Evolutionary conservation across 139 green algal genomes (phyloP).

Genomic region (Chlorella sp.): DNA sequence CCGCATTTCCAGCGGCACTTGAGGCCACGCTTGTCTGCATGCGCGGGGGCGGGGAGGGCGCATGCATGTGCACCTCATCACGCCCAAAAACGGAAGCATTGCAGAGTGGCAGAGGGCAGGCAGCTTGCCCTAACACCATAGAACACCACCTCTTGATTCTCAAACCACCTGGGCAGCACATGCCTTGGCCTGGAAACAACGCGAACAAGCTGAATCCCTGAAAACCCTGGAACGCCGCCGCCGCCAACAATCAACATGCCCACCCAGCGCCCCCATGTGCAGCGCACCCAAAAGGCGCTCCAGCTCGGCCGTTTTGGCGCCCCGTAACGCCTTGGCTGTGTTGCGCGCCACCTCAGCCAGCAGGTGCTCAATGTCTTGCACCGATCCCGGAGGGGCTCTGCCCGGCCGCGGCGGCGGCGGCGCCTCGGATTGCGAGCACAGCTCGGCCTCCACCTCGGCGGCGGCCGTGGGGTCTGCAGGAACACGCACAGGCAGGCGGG

Average conservation of each 20-base stretch:
- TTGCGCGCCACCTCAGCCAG: conserved; percentile 8
- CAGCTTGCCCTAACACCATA: too few species aligned
- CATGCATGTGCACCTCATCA: background rate
- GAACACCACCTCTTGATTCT: background rate
- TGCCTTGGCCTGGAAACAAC: too few species aligned
- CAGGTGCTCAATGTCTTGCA: background rate
- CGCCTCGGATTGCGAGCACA: background rate
- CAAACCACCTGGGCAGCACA: too few species aligned
- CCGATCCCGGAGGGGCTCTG: too few species aligned
- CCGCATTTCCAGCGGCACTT: conserved; percentile 21
- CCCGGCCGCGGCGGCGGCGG: background rate
- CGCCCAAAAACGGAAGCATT: too few species aligned
- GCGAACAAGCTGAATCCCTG: too few species aligned
- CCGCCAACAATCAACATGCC: background rate
- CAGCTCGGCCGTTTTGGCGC: background rate
- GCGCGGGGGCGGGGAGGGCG: background rate
- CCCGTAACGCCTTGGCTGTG: background rate
- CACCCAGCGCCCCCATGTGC: background rate
- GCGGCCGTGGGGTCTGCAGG: background rate
- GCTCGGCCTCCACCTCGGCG: background rate
- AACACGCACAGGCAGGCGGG: too few species aligned
- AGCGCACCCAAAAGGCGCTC: conserved; percentile 20
- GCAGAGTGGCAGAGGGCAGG: too few species aligned
- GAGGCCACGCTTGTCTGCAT: conserved; percentile 18
- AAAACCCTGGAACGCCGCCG: too few species aligned